phyloP scores from a whole-genome alignment of 2,329 filamentous ascomycete genomes.

The Ascochyta pisi region DNA sequence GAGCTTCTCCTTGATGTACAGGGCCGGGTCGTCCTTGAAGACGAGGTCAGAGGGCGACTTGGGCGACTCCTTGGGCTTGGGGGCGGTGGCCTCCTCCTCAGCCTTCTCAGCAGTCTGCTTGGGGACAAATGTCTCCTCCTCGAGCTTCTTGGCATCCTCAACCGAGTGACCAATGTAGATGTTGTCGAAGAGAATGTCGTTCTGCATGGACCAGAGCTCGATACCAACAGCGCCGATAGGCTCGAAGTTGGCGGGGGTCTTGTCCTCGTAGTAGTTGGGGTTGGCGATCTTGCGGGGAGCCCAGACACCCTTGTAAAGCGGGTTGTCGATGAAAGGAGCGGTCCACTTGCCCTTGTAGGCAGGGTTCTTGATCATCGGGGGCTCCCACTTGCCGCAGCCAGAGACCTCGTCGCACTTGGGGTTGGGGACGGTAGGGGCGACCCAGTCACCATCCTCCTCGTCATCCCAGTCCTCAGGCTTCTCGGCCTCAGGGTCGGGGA shows the following conservation, averaged over 20 bases:
- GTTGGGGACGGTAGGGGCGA: conserved; percentile 88
- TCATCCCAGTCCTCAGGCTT: conserved; percentile 99
- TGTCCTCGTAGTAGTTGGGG: conserved; percentile 96
- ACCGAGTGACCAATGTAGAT: conserved; percentile 99
- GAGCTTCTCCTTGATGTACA: conserved; percentile 89
- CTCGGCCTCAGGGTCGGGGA: conserved; percentile 91
- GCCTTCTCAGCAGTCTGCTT: conserved; percentile 86
- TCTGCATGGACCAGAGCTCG: conserved; percentile 99
- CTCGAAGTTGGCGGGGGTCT: conserved; percentile 94
- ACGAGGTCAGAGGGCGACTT: conserved; percentile 78
- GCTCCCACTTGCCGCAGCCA: conserved; percentile 91
- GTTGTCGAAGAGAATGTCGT: conserved; percentile 98
- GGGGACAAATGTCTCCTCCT: conserved; percentile 85
- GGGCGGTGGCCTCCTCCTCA: conserved; percentile 78
- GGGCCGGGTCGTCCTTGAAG: conserved; percentile 90
- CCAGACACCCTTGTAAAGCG: conserved; percentile 96
- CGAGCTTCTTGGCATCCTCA: conserved; percentile 88
- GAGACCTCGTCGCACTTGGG: conserved; percentile 93
- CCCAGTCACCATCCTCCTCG: conserved; percentile 98
- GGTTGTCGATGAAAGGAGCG: conserved; percentile 93
- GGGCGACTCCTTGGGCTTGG: conserved; percentile 71
- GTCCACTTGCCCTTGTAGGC: conserved; percentile 99
- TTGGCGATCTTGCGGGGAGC: conserved; percentile 95
- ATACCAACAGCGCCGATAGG: conserved; percentile 98
- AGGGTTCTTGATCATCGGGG: conserved; percentile 92